Base-by-base conservation (phyloP, 768 basidiomycete genomes). In the Lactifluus pinguis region DNA sequence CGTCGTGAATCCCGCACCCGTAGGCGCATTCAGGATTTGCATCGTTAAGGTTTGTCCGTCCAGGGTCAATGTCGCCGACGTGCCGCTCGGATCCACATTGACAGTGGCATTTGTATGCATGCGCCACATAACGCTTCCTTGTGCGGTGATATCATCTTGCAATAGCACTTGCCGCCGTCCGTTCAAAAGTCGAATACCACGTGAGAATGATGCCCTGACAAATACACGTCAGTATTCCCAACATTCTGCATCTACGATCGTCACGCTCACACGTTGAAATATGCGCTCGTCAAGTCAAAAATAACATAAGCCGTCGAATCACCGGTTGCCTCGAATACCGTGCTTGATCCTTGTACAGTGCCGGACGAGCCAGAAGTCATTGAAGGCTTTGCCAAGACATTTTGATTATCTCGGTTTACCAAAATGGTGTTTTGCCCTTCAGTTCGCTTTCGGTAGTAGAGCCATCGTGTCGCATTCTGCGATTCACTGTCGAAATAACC, bases 371-470 rank as follows among this genome's bases (percentile, higher is more conserved):
- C 80, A 41, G 77, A 76, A n/a, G 78, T 77, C 21, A 76, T 69
- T 9, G 75, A 82, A 0, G 92, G 88, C 4, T 80, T 76, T 19
- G 81, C 83, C 17, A 75, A 71, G 49, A 97, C 90, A 61, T 85
- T 80, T 75, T 99, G 97, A 76, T 98, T 98, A 36, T 74, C 70
- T 63, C 77, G 75, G 66, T 80, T 80, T 65, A 98, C 79, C 55
- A 95, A 69, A 64, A 99, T 78, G 6, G 93, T 94, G 77, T 98
- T 99, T 77, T 99, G 97, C 2, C 97, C 97, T 74, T 95, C 92
- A 4, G 95, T 97, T 75, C 86, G 84, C 79, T 95, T 98, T 70
- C 95, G 82, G 79, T 97, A 99, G 76, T 97, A 98, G 63, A 81
- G 68, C 95, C 94, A 98, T 57, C 95, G 80, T 25, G 75, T 71